phyloP scores from a whole-genome alignment of 495 filamentous ascomycete genomes.

The Xylaria telfairii region DNA sequence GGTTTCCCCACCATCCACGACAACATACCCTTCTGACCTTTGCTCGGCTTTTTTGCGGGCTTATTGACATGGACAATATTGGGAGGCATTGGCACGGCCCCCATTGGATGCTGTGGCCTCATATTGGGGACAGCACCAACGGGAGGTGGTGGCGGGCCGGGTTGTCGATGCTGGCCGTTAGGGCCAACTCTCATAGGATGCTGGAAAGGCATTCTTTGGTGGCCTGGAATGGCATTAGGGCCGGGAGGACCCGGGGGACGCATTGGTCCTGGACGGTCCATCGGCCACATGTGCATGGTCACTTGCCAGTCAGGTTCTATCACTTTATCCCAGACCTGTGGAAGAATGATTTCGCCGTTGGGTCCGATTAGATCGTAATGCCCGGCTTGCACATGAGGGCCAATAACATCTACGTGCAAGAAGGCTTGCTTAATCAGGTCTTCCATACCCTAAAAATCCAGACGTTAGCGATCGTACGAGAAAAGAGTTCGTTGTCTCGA shows the following conservation, averaged over 20 bases:
- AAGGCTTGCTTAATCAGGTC: constrained; percentile 88
- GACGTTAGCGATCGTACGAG: constrained; percentile 26
- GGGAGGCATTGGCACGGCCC: constrained; percentile 5
- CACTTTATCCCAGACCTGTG: constrained; percentile 84
- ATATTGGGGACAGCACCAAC: not conserved
- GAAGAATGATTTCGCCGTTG: constrained; percentile 86
- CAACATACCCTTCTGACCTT: constrained; percentile 37
- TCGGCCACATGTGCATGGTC: constrained; percentile 98
- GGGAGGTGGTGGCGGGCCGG: constrained; percentile 27
- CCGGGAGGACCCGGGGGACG: constrained; percentile 14
- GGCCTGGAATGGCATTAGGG: constrained; percentile 25
- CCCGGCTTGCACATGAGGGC: constrained; percentile 80
- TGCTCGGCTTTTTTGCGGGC: constrained; percentile 35
- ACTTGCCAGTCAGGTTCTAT: constrained; percentile 87
- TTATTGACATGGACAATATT: constrained; percentile 30
- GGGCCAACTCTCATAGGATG: constrained; percentile 14
- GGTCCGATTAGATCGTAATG: constrained; percentile 87
- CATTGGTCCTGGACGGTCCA: constrained; percentile 51
- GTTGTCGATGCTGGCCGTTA: not conserved
- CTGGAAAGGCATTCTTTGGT: constrained; percentile 14
- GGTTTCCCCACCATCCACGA: constrained; percentile 46
- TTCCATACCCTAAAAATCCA: constrained; percentile 72
- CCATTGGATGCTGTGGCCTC: constrained; percentile 6
- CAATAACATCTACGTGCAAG: constrained; percentile 80
- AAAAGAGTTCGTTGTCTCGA: constrained; percentile 19